Evolutionary conservation across 495 filamentous ascomycete genomes (phyloP).

Genomic region (Usnea hakonensis): DNA sequence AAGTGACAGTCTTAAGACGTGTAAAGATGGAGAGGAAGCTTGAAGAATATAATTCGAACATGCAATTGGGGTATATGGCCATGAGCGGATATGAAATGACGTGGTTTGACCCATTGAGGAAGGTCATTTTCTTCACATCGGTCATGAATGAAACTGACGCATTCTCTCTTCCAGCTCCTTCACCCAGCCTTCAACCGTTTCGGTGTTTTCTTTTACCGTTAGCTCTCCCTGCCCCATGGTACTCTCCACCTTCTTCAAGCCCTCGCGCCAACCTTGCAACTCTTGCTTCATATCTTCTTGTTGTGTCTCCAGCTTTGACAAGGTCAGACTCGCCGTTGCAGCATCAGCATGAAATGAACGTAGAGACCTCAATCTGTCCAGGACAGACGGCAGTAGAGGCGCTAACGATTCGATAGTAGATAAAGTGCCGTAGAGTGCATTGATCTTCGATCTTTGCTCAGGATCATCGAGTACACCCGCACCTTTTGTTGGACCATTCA

Average conservation of each 20-base stretch:
- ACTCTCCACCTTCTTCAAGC: conserved; percentile 68
- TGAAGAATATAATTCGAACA: not conserved
- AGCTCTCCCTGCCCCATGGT: conserved; percentile 60
- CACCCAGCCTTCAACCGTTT: conserved; percentile 79
- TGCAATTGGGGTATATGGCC: conserved; percentile 9
- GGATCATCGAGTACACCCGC: conserved; percentile 15
- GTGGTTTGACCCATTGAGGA: not conserved
- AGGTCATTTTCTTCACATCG: not conserved
- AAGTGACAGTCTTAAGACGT: not conserved
- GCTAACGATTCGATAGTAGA: conserved; percentile 81
- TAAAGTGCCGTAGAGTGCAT: conserved; percentile 82
- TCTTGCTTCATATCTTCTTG: conserved; percentile 79
- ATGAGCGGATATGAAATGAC: not conserved
- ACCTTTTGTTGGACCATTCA: not conserved
- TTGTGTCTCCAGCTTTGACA: conserved; percentile 66
- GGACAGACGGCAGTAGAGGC: conserved; percentile 73
- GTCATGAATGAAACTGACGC: conserved; percentile 34
- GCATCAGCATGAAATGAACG: conserved; percentile 81
- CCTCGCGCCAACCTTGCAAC: conserved; percentile 78
- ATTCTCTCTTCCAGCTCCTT: conserved; percentile 75
- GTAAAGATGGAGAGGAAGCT: not conserved
- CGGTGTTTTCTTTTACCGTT: conserved; percentile 68
- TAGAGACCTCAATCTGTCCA: conserved; percentile 79
- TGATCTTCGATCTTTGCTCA: conserved; percentile 77
- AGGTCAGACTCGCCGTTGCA: conserved; percentile 68